These are phyloP conservation scores for Podaxis mareebaensis DNA, from an alignment of 768 basidiomycete species.

Conservation along the genomic window DNA sequence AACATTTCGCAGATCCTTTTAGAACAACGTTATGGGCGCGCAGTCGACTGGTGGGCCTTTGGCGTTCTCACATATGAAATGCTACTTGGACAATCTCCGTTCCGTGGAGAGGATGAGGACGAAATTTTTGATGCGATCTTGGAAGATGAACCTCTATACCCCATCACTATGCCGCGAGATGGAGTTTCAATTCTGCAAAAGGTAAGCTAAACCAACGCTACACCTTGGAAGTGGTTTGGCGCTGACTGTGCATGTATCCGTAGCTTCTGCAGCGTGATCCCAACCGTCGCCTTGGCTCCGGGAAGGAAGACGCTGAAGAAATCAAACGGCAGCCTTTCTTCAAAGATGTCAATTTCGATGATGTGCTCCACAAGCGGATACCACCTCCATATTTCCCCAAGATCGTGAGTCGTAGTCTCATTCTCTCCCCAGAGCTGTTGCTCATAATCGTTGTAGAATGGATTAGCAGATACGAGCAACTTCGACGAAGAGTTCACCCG, in stretches of 20 bases:
- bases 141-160: slow-evolving; percentile 97
- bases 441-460: slow-evolving; percentile 50
- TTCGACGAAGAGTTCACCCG: slow-evolving; percentile 97
- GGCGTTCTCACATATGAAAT: slow-evolving; percentile 99
- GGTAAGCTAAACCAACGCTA: slow-evolving; percentile 40
- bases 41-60: slow-evolving; percentile 99
- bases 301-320: slow-evolving; percentile 91
- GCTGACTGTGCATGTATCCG: neutral
- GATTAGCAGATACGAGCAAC: slow-evolving; percentile 86
- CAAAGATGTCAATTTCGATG: slow-evolving; percentile 96
- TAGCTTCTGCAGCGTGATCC: slow-evolving; percentile 95
- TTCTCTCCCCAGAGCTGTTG: neutral
- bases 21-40: slow-evolving; percentile 98
- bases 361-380: slow-evolving; percentile 95
- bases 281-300: slow-evolving; percentile 83
- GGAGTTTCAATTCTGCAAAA: slow-evolving; percentile 95
- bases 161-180: slow-evolving; percentile 98
- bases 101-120: slow-evolving; percentile 99
- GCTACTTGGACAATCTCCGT: slow-evolving; percentile 97
- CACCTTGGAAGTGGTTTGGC: neutral
- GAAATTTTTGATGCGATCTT: slow-evolving; percentile 99
- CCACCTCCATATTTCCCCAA: slow-evolving; percentile 97
- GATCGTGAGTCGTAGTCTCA: slow-evolving; percentile 60
- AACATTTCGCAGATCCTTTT: slow-evolving; percentile 76
- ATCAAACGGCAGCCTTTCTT: slow-evolving; percentile 99